Evolutionary conservation across 2,329 filamentous ascomycete genomes (phyloP).

Genomic region (Exophiala aquamarina): DNA sequence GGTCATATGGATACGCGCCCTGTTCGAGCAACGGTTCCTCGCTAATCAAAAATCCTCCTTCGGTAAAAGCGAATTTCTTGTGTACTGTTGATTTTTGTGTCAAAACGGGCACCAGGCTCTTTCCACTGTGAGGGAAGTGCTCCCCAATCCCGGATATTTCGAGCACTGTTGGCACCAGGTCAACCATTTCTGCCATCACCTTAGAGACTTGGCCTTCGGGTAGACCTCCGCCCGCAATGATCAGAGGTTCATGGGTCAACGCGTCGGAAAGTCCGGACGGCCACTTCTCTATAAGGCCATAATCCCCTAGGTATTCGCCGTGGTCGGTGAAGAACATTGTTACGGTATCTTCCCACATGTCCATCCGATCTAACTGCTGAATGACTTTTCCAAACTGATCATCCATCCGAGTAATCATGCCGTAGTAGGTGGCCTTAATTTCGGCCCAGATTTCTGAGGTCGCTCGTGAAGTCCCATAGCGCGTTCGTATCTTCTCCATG

Average conservation of each 20-base stretch:
- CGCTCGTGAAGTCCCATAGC: conserved; percentile 41
- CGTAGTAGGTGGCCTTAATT: conserved; percentile 47
- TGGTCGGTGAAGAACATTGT: conserved; percentile 34
- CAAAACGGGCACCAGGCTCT: conserved; percentile 35
- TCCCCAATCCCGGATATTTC: conserved; percentile 41
- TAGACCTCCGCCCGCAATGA: no score
- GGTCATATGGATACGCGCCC: conserved; percentile 46
- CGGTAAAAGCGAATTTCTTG: conserved; percentile 45
- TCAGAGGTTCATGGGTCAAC: no score
- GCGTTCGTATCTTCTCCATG: conserved; percentile 38
- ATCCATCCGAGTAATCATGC: conserved; percentile 49
- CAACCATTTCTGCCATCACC: no score
- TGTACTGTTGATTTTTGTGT: conserved; percentile 28
- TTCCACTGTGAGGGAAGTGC: conserved; percentile 43
- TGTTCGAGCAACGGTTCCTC: conserved; percentile 50
- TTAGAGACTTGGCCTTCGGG: no score
- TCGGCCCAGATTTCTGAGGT: conserved; percentile 46
- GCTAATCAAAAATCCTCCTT: conserved; percentile 45
- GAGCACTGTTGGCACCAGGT: conserved; percentile 46
- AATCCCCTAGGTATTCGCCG: conserved; percentile 50
- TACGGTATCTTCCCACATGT: conserved; percentile 25
- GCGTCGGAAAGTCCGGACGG: no score
- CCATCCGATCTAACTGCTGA: neutral
- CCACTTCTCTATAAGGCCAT: no score
- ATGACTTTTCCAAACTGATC: conserved; percentile 43